These are phyloP conservation scores for Lentinula edodes DNA, from an alignment of 768 basidiomycete species.

Conservation along the genomic window DNA sequence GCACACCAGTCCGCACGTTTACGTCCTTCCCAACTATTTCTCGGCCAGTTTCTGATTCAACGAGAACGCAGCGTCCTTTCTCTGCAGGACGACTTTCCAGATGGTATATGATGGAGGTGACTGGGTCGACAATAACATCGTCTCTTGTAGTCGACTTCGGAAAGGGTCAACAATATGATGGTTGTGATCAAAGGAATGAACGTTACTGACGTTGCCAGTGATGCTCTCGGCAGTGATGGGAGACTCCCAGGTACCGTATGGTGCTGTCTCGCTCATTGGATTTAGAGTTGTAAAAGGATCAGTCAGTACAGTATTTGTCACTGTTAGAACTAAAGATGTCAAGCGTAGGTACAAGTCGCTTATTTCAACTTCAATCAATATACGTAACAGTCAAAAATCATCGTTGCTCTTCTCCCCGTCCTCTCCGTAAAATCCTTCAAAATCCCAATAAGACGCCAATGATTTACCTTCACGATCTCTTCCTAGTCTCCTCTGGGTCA, in stretches of 20 bases:
- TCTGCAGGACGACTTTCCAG: conserved; percentile 55
- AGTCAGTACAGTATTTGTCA: background rate
- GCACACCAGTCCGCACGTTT: conserved; percentile 55
- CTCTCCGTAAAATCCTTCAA: background rate
- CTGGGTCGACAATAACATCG: conserved; percentile 51
- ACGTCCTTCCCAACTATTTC: conserved; percentile 53
- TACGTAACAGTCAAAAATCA: too few relatives aligned
- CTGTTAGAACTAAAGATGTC: background rate
- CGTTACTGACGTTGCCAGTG: conserved; percentile 30
- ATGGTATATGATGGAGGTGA: conserved; percentile 42
- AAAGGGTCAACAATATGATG: background rate
- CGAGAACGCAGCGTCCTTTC: conserved; percentile 46
- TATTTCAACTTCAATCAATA: too few relatives aligned
- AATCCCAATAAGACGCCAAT: background rate
- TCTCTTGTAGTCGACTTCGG: conserved; percentile 27
- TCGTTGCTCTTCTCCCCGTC: background rate
- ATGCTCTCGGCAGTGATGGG: conserved; percentile 49
- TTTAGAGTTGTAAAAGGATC: background rate
- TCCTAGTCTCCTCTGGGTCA: conserved; percentile 26
- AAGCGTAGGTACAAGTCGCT: too few relatives aligned
- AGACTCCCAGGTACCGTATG: conserved; percentile 61
- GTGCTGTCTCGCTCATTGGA: conserved; percentile 23
- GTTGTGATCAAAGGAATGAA: background rate
- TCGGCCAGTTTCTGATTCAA: conserved; percentile 39
- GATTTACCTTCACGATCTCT: background rate